Evolutionary conservation across 2,329 filamentous ascomycete species (phyloP), one percentile per base, ranked within the genome.

Genomic region (Aspergillus latus): DNA sequence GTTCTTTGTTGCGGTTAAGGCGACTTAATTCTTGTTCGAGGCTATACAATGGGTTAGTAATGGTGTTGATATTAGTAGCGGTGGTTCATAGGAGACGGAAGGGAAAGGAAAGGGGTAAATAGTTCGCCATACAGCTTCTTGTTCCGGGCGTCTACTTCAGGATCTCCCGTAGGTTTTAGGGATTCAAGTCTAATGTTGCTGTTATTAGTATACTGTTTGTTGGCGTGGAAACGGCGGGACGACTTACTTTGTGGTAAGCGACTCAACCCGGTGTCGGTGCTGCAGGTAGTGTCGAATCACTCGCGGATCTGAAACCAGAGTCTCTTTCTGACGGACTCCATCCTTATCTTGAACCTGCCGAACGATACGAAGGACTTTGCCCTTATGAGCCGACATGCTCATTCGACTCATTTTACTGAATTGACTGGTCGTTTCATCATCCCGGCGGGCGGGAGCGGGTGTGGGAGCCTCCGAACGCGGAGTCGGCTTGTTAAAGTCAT

Each of bases 281-380:
- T 89, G 92, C 69, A 89, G 83, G 72, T 99, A 99, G 72, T 92
- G 88, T 59, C 88, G 85, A 73, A 96, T 96, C 49, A 97, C 91
- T 49, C 90, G 86, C 1, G 89, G 86, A 70, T 97, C 92, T 63
- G 87, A 87, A 30, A 96, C 81, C 34, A 84, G 73, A 54, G 87
- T 80, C 8, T 81, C 80, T 48, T 83, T 79, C 28, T 80, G 80
- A 55, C 84, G 78, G 13, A 87, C 75, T 64, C 91, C 83, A 53
- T 88, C 86, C 62, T 84, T 83, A 64, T 88, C 86, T 50, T 74
- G 80, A 44, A 84, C 78, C 40, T 83, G 84, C 55, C 94, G 87
- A 42, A 83, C 85, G 68, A 99, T 97, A 64, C 85, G 85, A 62
- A 92, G 74, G 32, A 84, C 78, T 67, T 85, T 89, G 71, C 85